Evolutionary conservation across 2,329 filamentous ascomycete genomes (phyloP).

Genomic region (Talaromyces rugulosus): DNA sequence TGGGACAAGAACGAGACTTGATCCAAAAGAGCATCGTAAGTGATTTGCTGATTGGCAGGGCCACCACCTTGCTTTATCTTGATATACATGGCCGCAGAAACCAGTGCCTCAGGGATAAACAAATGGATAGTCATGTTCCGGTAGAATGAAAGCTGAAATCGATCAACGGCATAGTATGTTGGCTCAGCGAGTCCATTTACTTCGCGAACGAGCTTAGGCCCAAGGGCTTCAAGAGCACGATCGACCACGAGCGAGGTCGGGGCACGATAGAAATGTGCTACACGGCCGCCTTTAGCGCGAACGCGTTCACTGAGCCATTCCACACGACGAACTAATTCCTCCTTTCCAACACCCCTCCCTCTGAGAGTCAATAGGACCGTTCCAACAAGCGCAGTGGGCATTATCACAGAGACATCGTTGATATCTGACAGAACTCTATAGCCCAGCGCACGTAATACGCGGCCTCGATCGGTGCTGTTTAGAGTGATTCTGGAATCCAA

Average conservation of each 20-base stretch:
- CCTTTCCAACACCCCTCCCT: constrained; percentile 83
- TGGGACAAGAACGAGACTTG: constrained; percentile 86
- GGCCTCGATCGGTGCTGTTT: constrained; percentile 57
- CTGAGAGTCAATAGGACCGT: constrained; percentile 88
- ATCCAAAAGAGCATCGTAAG: constrained; percentile 65
- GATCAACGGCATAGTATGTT: constrained; percentile 90
- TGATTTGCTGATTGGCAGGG: constrained; percentile 71
- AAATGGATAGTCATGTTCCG: constrained; percentile 99
- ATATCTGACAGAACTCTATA: constrained; percentile 93
- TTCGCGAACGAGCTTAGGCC: constrained; percentile 78
- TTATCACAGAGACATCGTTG: constrained; percentile 92
- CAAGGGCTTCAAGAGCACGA: constrained; percentile 84
- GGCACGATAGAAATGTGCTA: constrained; percentile 84
- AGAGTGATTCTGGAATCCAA: constrained; percentile 34
- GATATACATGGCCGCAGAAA: constrained; percentile 86
- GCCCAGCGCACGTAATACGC: constrained; percentile 77
- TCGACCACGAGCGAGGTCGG: constrained; percentile 80
- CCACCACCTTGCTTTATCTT: constrained; percentile 88
- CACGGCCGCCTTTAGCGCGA: constrained; percentile 78
- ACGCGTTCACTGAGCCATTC: constrained; percentile 86
- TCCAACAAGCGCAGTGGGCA: constrained; percentile 94
- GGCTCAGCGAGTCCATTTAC: constrained; percentile 78
- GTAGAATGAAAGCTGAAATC: constrained; percentile 97
- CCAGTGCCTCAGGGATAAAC: constrained; percentile 88
- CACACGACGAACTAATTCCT: constrained; percentile 78